A percentile compares a stretch with the other conserved stretches of the same genome.
phyloP scores from a whole-genome alignment of 2,329 filamentous ascomycete genomes.

The Colletotrichum magnum region DNA sequence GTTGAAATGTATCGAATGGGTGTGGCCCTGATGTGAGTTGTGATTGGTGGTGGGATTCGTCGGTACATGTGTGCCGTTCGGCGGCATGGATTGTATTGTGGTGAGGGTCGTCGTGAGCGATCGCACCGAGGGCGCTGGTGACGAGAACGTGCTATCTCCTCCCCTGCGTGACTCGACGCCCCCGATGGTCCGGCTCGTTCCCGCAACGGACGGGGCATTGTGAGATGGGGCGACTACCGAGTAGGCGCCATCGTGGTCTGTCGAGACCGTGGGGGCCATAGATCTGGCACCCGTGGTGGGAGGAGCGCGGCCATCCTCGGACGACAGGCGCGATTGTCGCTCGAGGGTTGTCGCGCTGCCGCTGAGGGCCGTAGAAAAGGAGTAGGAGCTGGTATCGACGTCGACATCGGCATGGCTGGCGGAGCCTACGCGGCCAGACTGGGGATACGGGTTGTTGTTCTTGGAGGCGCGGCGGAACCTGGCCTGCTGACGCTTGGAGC shows the following conservation, averaged over 20 bases:
- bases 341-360: constrained; percentile 68
- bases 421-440: constrained; percentile 75
- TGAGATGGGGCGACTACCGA: constrained; percentile 86
- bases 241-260: constrained; percentile 81
- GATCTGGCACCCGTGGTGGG: constrained; percentile 78
- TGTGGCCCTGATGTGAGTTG: constrained; percentile 44
- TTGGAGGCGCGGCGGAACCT: constrained; percentile 65
- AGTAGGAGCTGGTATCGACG: constrained; percentile 60
- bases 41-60: constrained; percentile 56
- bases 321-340: constrained; percentile 71
- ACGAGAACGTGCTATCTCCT: constrained; percentile 83
- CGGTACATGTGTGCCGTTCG: constrained; percentile 52
- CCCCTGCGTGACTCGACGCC: constrained; percentile 79
- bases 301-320: constrained; percentile 70
- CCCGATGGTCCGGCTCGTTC: constrained; percentile 79
- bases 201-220: constrained; percentile 74
- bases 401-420: constrained; percentile 44
- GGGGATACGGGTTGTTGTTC: constrained; percentile 93
- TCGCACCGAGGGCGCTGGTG: constrained; percentile 83
- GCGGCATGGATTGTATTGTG: constrained; percentile 79
- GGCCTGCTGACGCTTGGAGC: constrained; percentile 57
- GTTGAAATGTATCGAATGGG: constrained; percentile 72
- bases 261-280: constrained; percentile 84
- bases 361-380: constrained; percentile 70
- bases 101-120: constrained; percentile 88